Conservation (phyloP, 2,329 filamentous ascomycete species). For the Plectosphaerella cucumerina region DNA sequence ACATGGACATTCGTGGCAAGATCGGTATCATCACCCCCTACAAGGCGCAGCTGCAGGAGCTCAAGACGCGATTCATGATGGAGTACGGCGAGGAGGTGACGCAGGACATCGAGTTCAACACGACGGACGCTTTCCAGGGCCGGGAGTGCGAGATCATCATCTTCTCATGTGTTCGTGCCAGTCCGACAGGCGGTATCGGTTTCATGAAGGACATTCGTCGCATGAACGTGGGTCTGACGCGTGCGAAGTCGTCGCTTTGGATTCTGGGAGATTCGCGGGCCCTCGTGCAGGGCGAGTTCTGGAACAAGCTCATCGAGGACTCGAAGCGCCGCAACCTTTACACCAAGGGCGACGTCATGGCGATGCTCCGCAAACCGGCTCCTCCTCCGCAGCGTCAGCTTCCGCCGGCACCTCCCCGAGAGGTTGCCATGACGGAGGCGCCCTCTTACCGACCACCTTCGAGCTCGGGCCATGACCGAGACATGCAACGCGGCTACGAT, state of each 20-base stretch:
- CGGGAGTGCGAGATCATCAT: constrained; percentile 98
- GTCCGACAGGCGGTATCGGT: constrained; percentile 88
- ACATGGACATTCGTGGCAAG: constrained; percentile 71
- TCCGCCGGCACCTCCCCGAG: not conserved
- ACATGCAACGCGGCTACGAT: constrained; percentile 12
- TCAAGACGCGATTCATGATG: constrained; percentile 69
- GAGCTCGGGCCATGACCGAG: constrained; percentile 3
- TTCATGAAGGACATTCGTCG: constrained; percentile 97
- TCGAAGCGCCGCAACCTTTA: constrained; percentile 71
- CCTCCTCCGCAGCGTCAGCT: constrained; percentile 4
- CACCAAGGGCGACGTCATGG: constrained; percentile 60
- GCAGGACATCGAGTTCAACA: constrained; percentile 91
- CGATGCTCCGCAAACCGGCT: constrained; percentile 40
- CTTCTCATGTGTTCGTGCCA: constrained; percentile 95
- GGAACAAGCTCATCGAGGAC: constrained; percentile 82
- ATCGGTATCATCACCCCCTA: constrained; percentile 98
- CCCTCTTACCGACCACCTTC: not conserved
- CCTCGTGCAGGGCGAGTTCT: constrained; percentile 83
- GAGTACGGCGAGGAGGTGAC: constrained; percentile 72
- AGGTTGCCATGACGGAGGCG: constrained; percentile 7
- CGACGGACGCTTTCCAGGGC: constrained; percentile 95
- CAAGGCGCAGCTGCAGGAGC: constrained; percentile 82
- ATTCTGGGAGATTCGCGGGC: constrained; percentile 90
- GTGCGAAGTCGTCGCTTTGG: constrained; percentile 95
- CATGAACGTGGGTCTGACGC: constrained; percentile 98